These are phyloP conservation scores for Ogataea pignaliae DNA, from an alignment of 805 yeast genomes.

Conservation along the genomic window DNA sequence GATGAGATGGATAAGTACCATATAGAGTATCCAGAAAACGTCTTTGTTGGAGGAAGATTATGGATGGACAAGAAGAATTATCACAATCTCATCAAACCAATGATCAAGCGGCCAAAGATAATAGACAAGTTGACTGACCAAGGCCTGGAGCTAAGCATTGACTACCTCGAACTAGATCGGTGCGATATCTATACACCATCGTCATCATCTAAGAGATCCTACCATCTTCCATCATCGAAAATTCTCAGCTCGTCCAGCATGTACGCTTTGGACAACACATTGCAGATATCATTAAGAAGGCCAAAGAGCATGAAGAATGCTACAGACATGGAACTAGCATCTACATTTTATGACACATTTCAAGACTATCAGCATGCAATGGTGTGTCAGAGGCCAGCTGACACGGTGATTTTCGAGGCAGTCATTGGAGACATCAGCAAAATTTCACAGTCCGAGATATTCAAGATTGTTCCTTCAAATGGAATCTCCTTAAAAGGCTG, in stretches of 20 bases:
- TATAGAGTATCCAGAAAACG: background rate
- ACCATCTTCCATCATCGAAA: constrained; percentile 27
- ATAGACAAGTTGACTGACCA: constrained; percentile 1
- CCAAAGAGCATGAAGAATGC: constrained; percentile 34
- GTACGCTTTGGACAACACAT: constrained; percentile 42
- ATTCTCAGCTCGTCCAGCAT: constrained; percentile 35
- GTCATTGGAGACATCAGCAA: constrained; percentile 12
- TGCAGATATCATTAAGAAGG: constrained; percentile 34
- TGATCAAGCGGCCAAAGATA: background rate
- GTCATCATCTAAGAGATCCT: no score
- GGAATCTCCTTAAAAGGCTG: background rate
- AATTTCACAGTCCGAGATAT: constrained; percentile 5
- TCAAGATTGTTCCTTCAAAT: constrained; percentile 5
- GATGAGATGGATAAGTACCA: constrained; percentile 2
- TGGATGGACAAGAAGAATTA: constrained; percentile 7
- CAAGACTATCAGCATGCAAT: constrained; percentile 2
- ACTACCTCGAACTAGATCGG: constrained; percentile 16
- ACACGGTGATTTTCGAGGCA: constrained; percentile 10
- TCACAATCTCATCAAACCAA: constrained; percentile 6
- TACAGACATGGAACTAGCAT: constrained; percentile 28
- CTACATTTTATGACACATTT: constrained; percentile 31
- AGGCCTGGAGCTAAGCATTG: constrained; percentile 7
- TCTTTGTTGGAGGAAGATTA: constrained; percentile 2
- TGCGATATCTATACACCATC: constrained; percentile 7
- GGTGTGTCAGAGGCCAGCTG: constrained; percentile 4